Percentiles rank a stretch among this genome's conserved stretches.
Conservation (phyloP, 805 yeast species). For the Zygosaccharomyces bailii region DNA sequence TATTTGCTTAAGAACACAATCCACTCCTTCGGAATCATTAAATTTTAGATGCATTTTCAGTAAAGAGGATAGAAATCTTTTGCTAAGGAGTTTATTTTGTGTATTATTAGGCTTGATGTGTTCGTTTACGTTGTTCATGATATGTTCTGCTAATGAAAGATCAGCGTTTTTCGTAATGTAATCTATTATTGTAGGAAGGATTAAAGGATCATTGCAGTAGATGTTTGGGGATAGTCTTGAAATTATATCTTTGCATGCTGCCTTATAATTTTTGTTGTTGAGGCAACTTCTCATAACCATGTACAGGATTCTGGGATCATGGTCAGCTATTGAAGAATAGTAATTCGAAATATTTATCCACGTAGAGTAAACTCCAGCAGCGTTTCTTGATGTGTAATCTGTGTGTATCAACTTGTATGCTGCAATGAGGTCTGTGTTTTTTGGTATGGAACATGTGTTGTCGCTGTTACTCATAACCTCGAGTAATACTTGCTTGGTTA, state of each 20-base stretch:
- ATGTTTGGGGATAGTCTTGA: constrained; percentile 17
- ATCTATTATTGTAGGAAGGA: constrained; percentile 26
- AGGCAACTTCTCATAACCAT: constrained; percentile 23
- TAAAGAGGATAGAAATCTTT: constrained; percentile 24
- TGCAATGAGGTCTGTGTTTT: constrained; percentile 17
- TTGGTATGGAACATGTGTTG: constrained; percentile 1
- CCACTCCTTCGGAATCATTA: constrained; percentile 31
- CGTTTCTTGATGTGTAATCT: constrained; percentile 24
- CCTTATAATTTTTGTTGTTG: constrained; percentile 24
- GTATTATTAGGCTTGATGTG: constrained; percentile 19
- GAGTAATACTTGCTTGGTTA: constrained; percentile 18
- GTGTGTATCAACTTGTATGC: constrained; percentile 24
- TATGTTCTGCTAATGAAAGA: constrained; percentile 16
- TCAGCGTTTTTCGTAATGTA: constrained; percentile 19
- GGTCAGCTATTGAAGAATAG: constrained; percentile 17
- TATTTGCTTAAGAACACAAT: constrained; percentile 25
- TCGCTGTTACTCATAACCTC: constrained; percentile 16
- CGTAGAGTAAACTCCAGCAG: constrained; percentile 25
- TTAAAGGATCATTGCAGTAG: constrained; percentile 28
- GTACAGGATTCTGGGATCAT: constrained; percentile 29
- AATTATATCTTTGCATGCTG: constrained; percentile 19
- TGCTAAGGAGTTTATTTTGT: constrained; percentile 20
- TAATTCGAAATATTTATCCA: constrained; percentile 25
- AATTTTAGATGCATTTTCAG: constrained; percentile 29
- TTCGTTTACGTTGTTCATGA: constrained; percentile 25